phyloP scores from a whole-genome alignment of 345 rosid genomes.

The Clarkia xantiana region DNA sequence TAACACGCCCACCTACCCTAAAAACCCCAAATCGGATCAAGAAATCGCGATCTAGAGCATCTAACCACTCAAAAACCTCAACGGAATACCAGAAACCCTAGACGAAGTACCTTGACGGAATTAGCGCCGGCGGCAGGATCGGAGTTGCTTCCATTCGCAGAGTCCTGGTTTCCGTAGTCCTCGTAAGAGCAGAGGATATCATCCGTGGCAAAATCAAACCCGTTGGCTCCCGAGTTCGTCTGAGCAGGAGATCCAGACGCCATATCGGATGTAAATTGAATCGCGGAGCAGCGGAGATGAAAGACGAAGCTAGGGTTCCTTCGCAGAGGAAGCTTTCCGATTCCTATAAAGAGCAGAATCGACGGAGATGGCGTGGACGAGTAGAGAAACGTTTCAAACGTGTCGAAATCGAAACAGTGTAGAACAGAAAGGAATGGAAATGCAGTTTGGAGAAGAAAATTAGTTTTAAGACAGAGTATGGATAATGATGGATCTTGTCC shows the following conservation, averaged over 20 bases:
- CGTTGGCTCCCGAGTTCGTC: conserved; percentile 51
- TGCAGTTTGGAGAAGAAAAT: too few relatives aligned
- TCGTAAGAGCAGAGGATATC: conserved; percentile 98
- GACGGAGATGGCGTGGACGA: too few relatives aligned
- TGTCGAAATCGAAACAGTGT: too few relatives aligned
- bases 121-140: conserved; percentile 37
- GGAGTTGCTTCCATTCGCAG: conserved; percentile 49
- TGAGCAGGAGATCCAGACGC: conserved; percentile 82
- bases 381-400: too few relatives aligned
- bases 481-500: too few relatives aligned
- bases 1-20: background rate
- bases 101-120: conserved; percentile 23
- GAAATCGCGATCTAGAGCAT: background rate
- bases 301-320: conserved; percentile 4
- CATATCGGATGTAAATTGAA: conserved; percentile 20
- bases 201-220: conserved; percentile 87
- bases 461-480: too few relatives aligned
- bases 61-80: background rate
- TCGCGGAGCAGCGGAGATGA: background rate
- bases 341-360: background rate
- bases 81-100: background rate
- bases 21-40: background rate
- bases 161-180: conserved; percentile 61
- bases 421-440: too few relatives aligned
- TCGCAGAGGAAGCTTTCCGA: too few relatives aligned